These are phyloP conservation scores for Elaeis oleifera DNA, from an alignment of 202 grass and related monocot species.

Conservation along the genomic window DNA sequence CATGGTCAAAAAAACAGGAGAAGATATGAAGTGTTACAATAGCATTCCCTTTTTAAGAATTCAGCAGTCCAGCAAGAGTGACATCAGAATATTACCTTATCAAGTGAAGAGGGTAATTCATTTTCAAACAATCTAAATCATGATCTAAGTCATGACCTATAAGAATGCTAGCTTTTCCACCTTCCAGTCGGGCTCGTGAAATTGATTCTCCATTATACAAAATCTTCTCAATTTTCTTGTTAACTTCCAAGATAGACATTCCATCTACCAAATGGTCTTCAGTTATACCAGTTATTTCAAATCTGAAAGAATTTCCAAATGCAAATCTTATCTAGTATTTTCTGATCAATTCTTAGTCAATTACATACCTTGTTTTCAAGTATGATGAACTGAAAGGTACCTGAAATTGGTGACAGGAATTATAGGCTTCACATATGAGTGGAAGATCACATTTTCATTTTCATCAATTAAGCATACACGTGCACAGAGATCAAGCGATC, in stretches of 20 bases:
- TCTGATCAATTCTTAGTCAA: too few species aligned
- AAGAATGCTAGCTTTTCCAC: constrained; percentile 21
- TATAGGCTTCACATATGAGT: constrained; percentile 23
- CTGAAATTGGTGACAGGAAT: constrained; percentile 19
- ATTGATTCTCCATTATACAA: constrained; percentile 18
- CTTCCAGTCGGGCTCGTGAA: constrained; percentile 9
- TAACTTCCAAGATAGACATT: not conserved
- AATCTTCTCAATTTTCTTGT: constrained; percentile 11
- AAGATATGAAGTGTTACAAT: not conserved
- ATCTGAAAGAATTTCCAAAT: not conserved
- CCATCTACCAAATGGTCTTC: constrained; percentile 15
- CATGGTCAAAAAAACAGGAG: not conserved
- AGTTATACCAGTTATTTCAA: constrained; percentile 21
- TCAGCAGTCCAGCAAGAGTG: not conserved
- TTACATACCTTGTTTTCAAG: too few species aligned
- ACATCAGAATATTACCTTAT: constrained; percentile 11
- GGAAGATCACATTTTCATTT: constrained; percentile 27
- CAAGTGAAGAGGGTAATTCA: constrained; percentile 18
- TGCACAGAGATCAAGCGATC: constrained; percentile 20
- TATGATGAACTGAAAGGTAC: not conserved
- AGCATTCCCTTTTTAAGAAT: not conserved
- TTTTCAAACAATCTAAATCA: constrained; percentile 22
- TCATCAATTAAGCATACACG: constrained; percentile 23
- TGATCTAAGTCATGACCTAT: constrained; percentile 24
- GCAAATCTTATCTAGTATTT: constrained; percentile 3